phyloP scores from a whole-genome alignment of 176 grass and related monocot genomes.

The Cenchrus fungigraminus region DNA sequence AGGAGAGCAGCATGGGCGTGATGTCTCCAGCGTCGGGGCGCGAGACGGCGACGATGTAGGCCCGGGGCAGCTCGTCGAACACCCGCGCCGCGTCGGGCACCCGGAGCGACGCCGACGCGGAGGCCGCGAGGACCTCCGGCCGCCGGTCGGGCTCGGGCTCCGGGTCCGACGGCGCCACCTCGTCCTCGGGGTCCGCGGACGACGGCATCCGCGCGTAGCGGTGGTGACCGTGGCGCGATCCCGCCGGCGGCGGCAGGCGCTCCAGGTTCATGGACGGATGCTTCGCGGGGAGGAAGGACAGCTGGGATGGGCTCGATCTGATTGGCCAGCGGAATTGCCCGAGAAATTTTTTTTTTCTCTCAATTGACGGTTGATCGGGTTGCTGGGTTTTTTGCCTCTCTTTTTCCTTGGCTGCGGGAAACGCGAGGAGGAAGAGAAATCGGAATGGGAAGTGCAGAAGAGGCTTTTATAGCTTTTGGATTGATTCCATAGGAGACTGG shows the following conservation, averaged over 20 bases:
- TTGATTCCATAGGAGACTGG: not conserved
- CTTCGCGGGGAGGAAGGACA: conserved; percentile 16
- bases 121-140: conserved; percentile 58
- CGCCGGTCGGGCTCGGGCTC: conserved; percentile 32
- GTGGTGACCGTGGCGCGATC: conserved; percentile 31
- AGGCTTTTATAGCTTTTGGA: not conserved
- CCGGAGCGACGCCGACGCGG: conserved; percentile 63
- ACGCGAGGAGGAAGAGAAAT: not conserved
- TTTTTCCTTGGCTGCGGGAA: conserved; percentile 34
- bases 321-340: conserved; percentile 31
- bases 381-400: not conserved
- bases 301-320: conserved; percentile 42
- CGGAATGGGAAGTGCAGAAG: not conserved
- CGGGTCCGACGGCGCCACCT: not conserved
- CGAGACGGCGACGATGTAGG: conserved; percentile 72
- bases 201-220: conserved; percentile 64
- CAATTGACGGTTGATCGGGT: conserved; percentile 1
- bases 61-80: conserved; percentile 83
- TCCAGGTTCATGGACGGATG: conserved; percentile 56
- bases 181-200: conserved; percentile 7
- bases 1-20: conserved; percentile 90
- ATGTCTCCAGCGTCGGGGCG: conserved; percentile 90
- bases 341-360: not conserved
- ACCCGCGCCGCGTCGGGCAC: conserved; percentile 57
- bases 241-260: conserved; percentile 42